Evolutionary conservation across 139 green algal genomes (phyloP).

Genomic region (Chlamydomonas incerta): DNA sequence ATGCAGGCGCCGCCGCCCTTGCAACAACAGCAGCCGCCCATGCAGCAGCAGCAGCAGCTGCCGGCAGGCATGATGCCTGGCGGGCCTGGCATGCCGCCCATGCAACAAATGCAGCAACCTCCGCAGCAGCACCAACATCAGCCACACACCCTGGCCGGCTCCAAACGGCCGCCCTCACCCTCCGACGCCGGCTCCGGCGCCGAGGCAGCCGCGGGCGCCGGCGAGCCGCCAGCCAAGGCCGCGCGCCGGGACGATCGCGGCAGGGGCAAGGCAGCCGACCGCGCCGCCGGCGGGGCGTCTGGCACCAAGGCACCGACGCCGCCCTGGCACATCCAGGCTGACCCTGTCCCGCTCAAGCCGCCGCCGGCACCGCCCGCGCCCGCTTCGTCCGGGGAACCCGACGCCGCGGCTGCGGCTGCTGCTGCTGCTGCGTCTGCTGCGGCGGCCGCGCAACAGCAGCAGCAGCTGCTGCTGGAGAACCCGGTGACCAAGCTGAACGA

Average conservation of each 20-base stretch:
- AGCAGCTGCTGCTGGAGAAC: conserved; percentile 17
- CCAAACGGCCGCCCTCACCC: conserved; percentile 30
- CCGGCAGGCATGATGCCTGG: no score
- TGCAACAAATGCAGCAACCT: neutral
- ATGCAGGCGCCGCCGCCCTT: no score
- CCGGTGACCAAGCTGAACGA: conserved; percentile 33
- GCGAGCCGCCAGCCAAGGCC: conserved; percentile 20
- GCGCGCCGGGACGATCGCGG: neutral
- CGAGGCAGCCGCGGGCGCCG: no score
- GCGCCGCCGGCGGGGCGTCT: no score
- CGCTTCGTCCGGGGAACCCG: no score
- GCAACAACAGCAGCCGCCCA: no score
- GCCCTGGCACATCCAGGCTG: conserved; percentile 2
- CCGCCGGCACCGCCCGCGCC: neutral
- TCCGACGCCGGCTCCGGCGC: neutral
- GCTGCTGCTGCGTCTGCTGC: no score
- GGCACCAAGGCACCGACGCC: neutral
- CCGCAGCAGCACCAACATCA: neutral
- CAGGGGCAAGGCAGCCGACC: no score
- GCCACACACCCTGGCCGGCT: no score
- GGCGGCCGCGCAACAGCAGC: neutral
- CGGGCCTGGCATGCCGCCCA: neutral
- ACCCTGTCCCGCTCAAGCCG: neutral
- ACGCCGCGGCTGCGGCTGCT: no score
- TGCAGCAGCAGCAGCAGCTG: no score